phyloP scores from a whole-genome alignment of 768 basidiomycete genomes.

The Suillus discolor region DNA sequence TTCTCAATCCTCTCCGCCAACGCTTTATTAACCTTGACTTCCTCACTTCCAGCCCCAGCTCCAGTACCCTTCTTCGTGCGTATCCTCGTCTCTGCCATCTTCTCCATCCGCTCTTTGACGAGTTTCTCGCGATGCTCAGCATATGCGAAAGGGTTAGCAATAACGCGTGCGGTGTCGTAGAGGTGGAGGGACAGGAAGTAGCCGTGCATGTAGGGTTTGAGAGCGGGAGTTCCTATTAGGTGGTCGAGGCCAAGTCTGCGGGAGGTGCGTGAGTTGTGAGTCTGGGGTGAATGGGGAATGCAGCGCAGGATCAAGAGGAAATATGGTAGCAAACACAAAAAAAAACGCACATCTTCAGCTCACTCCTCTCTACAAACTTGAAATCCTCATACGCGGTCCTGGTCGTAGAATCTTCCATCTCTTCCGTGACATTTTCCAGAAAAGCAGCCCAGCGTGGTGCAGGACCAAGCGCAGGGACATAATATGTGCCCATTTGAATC shows the following conservation, averaged over 20 bases:
- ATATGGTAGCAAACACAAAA: background rate
- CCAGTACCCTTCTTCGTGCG: constrained; percentile 67
- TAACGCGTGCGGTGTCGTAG: constrained; percentile 93
- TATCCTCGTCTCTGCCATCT: constrained; percentile 91
- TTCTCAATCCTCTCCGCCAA: constrained; percentile 83
- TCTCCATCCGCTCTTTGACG: constrained; percentile 87
- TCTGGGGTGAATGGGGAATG: background rate
- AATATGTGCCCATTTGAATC: constrained; percentile 94
- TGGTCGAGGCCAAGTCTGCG: constrained; percentile 90
- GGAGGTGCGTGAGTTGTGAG: constrained; percentile 2
- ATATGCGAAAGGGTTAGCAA: constrained; percentile 96
- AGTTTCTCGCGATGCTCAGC: constrained; percentile 90
- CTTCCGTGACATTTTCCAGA: constrained; percentile 98
- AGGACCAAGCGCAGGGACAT: constrained; percentile 94
- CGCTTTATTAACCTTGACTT: constrained; percentile 66
- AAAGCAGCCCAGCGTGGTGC: constrained; percentile 97
- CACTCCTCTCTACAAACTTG: constrained; percentile 91
- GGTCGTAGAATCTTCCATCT: constrained; percentile 88
- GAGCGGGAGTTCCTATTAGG: constrained; percentile 89
- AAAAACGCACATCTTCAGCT: constrained; percentile 75
- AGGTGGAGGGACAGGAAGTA: constrained; percentile 96
- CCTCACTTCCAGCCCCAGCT: constrained; percentile 55
- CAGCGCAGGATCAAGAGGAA: background rate
- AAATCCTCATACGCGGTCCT: constrained; percentile 91
- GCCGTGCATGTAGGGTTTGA: constrained; percentile 99